Base-by-base conservation (phyloP, 371 early-diverging fungal genomes). In the Cladochytrium tenue region DNA sequence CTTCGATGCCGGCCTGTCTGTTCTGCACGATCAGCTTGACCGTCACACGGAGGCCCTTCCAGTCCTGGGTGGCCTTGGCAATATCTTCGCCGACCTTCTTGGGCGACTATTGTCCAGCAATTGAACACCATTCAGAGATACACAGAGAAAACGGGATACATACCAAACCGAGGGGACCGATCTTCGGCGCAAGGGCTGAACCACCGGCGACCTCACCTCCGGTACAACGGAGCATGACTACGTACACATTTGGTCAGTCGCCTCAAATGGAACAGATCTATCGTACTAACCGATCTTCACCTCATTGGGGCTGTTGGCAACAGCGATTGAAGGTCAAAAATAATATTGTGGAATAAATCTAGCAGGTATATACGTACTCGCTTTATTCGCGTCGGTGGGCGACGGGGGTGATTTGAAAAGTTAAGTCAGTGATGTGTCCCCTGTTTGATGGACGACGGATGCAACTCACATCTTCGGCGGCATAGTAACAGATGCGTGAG, bases 41-140 rank as follows among this genome's bases (percentile, higher is more conserved):
- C 73, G 98, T 95, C 75, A 99, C 92, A 81, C 95, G 93, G 64
- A 98, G 92, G 86, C 98, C 96, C 89, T 96, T 97, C 92, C 93
- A 99, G 76, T 95, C 98, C 81, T 90, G 88, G 76, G 99, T 99
- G 75, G 95, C 96, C 92, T 99, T 98, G 87, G 96, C 97, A 71
- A 99, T 97, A 84, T 99, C 99, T 88, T 99, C 99, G 85, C 99
- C 99, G 72, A 99, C 95, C 90, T 97, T 97, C 91, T 99, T 99
- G 85, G 99, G 98, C 60, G 96, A 92, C 86, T 82, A 53, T 60
- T 31, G n/a, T 23, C 20, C 15, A 66, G 15, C 69, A 36, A 66
- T 25, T 64, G 35, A 35, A 15, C 61, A 20, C 27, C 34, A 57
- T 32, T 31, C 34, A n/a, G 61, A 58, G 33, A 36, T 27, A 36